Conservation (phyloP, 1,284 basidiomycete genomes). For the Schizopora paradoxa region DNA sequence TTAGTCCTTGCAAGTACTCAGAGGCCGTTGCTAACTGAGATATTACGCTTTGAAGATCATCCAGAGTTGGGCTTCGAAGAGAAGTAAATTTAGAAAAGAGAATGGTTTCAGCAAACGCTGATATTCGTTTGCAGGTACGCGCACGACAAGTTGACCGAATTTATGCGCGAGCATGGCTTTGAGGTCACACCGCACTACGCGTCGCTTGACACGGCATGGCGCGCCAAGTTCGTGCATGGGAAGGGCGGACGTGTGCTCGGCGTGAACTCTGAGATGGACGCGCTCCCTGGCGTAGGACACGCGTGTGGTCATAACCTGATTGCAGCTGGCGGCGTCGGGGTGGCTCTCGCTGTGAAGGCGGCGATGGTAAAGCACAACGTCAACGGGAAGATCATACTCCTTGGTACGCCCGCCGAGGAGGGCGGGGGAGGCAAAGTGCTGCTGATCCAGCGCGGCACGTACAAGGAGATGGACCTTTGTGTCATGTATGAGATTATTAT, state of each 20-base stretch:
- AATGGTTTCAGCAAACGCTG: neutral
- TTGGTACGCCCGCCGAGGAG: slow-evolving; percentile 81
- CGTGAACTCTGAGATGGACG: slow-evolving; percentile 72
- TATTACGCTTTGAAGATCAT: slow-evolving; percentile 22
- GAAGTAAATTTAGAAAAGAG: slow-evolving; percentile 19
- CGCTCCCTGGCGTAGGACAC: slow-evolving; percentile 60
- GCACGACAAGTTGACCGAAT: slow-evolving; percentile 32
- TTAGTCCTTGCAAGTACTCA: slow-evolving; percentile 6
- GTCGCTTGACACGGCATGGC: slow-evolving; percentile 63
- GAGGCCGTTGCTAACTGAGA: neutral
- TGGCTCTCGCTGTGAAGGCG: slow-evolving; percentile 55
- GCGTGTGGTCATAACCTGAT: slow-evolving; percentile 80
- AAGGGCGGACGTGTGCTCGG: slow-evolving; percentile 55
- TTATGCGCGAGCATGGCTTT: slow-evolving; percentile 47
- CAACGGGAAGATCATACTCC: slow-evolving; percentile 58
- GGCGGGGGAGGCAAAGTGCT: slow-evolving; percentile 64
- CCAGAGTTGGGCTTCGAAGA: slow-evolving; percentile 29
- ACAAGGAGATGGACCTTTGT: slow-evolving; percentile 61
- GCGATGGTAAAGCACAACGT: slow-evolving; percentile 55
- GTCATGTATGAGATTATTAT: slow-evolving; percentile 45
- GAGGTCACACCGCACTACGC: slow-evolving; percentile 50
- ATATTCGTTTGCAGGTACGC: slow-evolving; percentile 26
- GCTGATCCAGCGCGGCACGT: slow-evolving; percentile 58
- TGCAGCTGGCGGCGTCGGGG: slow-evolving; percentile 65
- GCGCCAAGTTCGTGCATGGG: slow-evolving; percentile 55